Percentiles rank a stretch among this genome's conserved stretches.
phyloP scores from a whole-genome alignment of 306 rosid species.

The Spatholobus suberectus region DNA sequence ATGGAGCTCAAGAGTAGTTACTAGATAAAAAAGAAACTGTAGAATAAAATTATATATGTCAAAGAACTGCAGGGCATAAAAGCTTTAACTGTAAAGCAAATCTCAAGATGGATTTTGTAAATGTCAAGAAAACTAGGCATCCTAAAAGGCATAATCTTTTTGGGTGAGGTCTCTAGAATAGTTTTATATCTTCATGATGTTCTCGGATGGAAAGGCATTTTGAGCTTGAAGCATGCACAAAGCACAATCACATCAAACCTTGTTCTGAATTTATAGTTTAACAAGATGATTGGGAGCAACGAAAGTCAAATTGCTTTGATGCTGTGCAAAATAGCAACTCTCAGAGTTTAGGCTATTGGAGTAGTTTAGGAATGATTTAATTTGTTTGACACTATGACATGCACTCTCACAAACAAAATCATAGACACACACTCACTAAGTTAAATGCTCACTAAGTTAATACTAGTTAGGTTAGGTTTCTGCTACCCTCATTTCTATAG shows the following conservation, averaged over 20 bases:
- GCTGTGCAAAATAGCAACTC: neutral
- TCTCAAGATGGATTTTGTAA: neutral
- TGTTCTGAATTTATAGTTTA: neutral
- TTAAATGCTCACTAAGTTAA: too few relatives aligned
- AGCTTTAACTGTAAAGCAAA: neutral
- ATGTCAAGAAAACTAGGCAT: neutral
- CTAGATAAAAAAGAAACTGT: neutral
- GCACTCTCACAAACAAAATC: neutral
- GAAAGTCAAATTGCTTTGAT: neutral
- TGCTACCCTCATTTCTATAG: neutral
- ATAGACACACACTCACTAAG: neutral
- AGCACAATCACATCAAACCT: neutral
- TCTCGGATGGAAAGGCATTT: neutral
- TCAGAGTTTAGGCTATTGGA: neutral
- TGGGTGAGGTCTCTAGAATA: neutral
- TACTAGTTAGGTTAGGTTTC: slow-evolving; percentile 12
- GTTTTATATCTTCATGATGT: neutral
- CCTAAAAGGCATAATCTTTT: slow-evolving; percentile 3
- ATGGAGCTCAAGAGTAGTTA: neutral
- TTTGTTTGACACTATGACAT: neutral
- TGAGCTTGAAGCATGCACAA: neutral
- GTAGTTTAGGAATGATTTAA: neutral
- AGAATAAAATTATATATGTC: neutral
- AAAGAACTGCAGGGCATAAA: neutral
- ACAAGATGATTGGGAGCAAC: neutral